These are phyloP conservation scores for Mycena leptocephala DNA, from an alignment of 768 basidiomycete species.

Conservation along the genomic window DNA sequence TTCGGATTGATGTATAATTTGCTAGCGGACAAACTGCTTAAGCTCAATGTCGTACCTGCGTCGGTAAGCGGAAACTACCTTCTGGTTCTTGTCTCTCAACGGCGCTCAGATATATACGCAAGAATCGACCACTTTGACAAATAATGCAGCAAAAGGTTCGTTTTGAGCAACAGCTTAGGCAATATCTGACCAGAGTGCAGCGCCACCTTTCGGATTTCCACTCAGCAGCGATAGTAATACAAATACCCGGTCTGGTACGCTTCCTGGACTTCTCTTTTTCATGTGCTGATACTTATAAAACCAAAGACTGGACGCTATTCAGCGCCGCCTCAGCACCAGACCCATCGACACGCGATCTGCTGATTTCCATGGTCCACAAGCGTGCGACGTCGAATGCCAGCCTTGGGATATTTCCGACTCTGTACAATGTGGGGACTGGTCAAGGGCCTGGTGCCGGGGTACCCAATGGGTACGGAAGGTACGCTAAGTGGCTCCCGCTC, in stretches of 20 bases:
- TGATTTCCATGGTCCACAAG: conserved; percentile 50
- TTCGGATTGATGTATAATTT: too few species aligned
- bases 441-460: neutral
- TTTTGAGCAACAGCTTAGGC: too few species aligned
- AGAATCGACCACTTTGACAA: neutral
- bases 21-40: too few species aligned
- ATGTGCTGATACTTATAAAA: neutral
- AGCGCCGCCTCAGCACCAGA: conserved; percentile 62
- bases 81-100: neutral
- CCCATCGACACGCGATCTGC: conserved; percentile 50
- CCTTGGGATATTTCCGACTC: conserved; percentile 41
- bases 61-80: too few species aligned
- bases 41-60: too few species aligned
- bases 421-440: conserved; percentile 43
- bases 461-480: conserved; percentile 40
- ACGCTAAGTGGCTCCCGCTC: neutral
- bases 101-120: neutral
- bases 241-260: conserved; percentile 46
- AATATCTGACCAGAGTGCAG: neutral
- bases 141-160: neutral
- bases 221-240: conserved; percentile 40
- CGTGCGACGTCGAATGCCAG: conserved; percentile 39
- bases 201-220: neutral
- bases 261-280: neutral
- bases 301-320: conserved; percentile 65